Evolutionary conservation across 1,284 basidiomycete genomes (phyloP), one percentile per base, ranked within the genome.

Genomic region (Irpex rosettiformis): DNA sequence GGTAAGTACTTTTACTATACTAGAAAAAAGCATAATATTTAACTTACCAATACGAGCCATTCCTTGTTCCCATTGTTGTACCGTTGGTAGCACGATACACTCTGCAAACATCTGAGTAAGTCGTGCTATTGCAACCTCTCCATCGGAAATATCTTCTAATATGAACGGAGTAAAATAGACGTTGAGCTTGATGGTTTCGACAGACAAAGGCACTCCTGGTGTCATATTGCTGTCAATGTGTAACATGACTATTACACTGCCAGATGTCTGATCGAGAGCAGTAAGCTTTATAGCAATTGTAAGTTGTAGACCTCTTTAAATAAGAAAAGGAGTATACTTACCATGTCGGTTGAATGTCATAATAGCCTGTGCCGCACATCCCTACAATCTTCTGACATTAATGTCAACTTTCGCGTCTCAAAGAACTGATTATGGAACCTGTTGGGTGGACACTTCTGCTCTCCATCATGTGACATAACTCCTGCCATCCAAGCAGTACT

Each of bases 181-280:
- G 25, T 49, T 13, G 8, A 18, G 24, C 13, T 57, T 30, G 18
- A 51, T n/a, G 18, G 8, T 21, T 43, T 51, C 25, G 47, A 47
- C 47, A 11, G 25, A 10, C 5, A 28, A n/a, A 8, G 25, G 27
- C 18, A 45, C 8, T 11, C 52, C 27, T 18, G 62, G 58, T 10
- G 22, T 22, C 18, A 21, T 21, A 11, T 56, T 54, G 18, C 56
- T 56, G 28, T 51, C 51, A 33, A 57, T 42, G 52, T 60, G 58
- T 11, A 60, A 22, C 18, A 59, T 21, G 18, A 58, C n/a, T 10
- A 55, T 55, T 16, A 21, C 40, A 4, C 59, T 56, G 16, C 52
- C 58, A 4, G 55, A 55, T 5, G 42, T 21, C 6, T 53, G 56
- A 33, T 59, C 55, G 6, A 56, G 40, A 10, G 53, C 55, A 4